Percentiles rank a stretch among this genome's conserved stretches.
phyloP scores from a whole-genome alignment of 768 basidiomycete genomes.

The Lactifluus hygrophoroides region DNA sequence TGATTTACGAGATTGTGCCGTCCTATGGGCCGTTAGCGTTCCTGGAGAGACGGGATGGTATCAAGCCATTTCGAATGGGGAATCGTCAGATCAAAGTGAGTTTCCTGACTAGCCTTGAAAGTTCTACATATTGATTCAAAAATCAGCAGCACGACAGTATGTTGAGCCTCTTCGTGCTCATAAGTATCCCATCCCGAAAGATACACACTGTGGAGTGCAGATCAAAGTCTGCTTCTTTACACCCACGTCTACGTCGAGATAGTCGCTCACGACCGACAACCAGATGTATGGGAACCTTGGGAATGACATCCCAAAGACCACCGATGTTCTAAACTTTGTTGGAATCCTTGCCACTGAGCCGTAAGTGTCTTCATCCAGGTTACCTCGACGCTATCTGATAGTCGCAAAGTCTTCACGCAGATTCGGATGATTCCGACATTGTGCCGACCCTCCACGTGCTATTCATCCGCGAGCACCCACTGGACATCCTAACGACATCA shows the following conservation, averaged over 20 bases:
- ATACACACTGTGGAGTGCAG: slow-evolving; percentile 58
- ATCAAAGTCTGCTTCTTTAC: slow-evolving; percentile 44
- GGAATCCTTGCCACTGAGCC: slow-evolving; percentile 62
- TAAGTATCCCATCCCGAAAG: slow-evolving; percentile 53
- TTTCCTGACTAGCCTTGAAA: not conserved
- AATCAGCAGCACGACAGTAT: not conserved
- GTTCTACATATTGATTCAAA: not conserved
- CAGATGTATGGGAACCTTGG: slow-evolving; percentile 52
- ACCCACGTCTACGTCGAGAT: not conserved
- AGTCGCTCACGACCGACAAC: slow-evolving; percentile 12
- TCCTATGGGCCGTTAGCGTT: slow-evolving; percentile 67
- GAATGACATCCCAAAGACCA: slow-evolving; percentile 43
- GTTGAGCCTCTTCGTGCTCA: slow-evolving; percentile 33
- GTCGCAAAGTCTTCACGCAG: slow-evolving; percentile 28
- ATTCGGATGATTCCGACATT: slow-evolving; percentile 27
- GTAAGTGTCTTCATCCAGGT: slow-evolving; percentile 33
- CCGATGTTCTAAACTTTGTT: slow-evolving; percentile 60
- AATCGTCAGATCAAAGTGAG: slow-evolving; percentile 20
- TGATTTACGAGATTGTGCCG: slow-evolving; percentile 50
- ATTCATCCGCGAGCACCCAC: slow-evolving; percentile 38
- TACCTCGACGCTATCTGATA: not conserved
- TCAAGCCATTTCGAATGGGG: slow-evolving; percentile 26
- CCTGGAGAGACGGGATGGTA: slow-evolving; percentile 64
- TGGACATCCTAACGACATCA: slow-evolving; percentile 21
- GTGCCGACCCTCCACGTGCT: slow-evolving; percentile 68